Evolutionary conservation across 805 yeast species (phyloP), one percentile per base, ranked within the genome.

Genomic region (Candida manassasensis): DNA sequence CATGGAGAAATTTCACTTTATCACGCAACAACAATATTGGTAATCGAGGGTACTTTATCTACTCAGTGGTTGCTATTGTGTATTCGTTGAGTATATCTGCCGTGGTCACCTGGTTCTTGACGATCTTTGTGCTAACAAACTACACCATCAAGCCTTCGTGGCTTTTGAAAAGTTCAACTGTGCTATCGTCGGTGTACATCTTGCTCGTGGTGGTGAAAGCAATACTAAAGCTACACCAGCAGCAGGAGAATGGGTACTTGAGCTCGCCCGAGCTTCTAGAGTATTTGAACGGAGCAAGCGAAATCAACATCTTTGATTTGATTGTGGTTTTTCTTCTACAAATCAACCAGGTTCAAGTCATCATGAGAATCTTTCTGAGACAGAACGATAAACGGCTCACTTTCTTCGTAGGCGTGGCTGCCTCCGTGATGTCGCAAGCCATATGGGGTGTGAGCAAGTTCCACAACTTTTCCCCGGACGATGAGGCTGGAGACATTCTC

Each of bases 371-470:
- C 19, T 83, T 83, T 46, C 73, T 75, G 36, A 64, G 94, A 34
- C 80, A 73, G 29, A 72, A 71, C 38, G 95, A 85, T 54, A 81
- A 79, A 48, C 63, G 86, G 37, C 59, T 77, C 21, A 69, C 81
- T 5, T 71, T 84, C 29, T 59, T 72, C 32, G 59, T 75, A 14
- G 94, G 95, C 1, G 59, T 74, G 0, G 39, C 68, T 1, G 57
- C 82, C 3, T 66, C 79, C 2, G 54, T 74, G 5, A 45, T 59
- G 1, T 71, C 87, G 1, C 87, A 84, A 50, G 63, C 74, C 1
- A 64, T 84, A 4, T 83, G 89, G 87, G 85, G 79, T 0, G 67
- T 81, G 2, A 71, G 88, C 11, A 75, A 74, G 4, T 78, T 80
- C 46, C 55, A 59, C 43, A 39, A 36, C 0, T 63, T 64, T 40